Evolutionary conservation across 2,329 filamentous ascomycete genomes (phyloP).

Genomic region (Blastomyces silverae): DNA sequence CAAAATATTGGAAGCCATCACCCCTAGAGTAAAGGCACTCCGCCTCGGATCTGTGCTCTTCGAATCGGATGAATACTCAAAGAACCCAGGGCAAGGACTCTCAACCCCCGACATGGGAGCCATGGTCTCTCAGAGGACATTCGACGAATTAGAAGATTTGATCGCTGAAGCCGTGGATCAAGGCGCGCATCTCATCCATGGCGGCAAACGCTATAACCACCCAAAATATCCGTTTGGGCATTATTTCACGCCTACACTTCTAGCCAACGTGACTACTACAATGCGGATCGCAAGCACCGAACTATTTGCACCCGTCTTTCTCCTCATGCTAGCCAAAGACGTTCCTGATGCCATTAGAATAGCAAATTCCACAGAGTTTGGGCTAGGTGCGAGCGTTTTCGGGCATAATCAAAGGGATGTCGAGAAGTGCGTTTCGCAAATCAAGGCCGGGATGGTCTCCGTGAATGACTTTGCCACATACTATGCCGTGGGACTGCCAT

Average conservation of each 20-base stretch:
- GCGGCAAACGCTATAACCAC: constrained; percentile 66
- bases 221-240: constrained; percentile 69
- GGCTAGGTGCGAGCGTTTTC: constrained; percentile 83
- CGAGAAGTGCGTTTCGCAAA: constrained; percentile 55
- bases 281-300: constrained; percentile 89
- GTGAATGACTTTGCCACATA: constrained; percentile 93
- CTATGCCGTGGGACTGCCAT: constrained; percentile 90
- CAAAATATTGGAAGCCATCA: constrained; percentile 61
- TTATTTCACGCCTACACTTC: constrained; percentile 86
- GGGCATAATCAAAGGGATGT: constrained; percentile 61
- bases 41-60: constrained; percentile 66
- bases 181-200: constrained; percentile 74
- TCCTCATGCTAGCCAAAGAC: constrained; percentile 67
- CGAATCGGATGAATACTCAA: constrained; percentile 31
- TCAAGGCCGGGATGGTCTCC: constrained; percentile 82
- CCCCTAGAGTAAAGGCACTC: constrained; percentile 65
- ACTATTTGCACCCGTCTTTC: constrained; percentile 86
- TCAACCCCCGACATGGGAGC: constrained; percentile 67
- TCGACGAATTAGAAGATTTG: constrained; percentile 66
- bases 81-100: constrained; percentile 22
- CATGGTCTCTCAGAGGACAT: constrained; percentile 73
- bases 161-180: constrained; percentile 68
- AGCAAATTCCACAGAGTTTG: constrained; percentile 78
- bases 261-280: constrained; percentile 75
- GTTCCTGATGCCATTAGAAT: constrained; percentile 63